A percentile compares a stretch with the other conserved stretches of the same genome.
Evolutionary conservation across 2,329 filamentous ascomycete genomes (phyloP).

Genomic region (Metarhizium rileyi): DNA sequence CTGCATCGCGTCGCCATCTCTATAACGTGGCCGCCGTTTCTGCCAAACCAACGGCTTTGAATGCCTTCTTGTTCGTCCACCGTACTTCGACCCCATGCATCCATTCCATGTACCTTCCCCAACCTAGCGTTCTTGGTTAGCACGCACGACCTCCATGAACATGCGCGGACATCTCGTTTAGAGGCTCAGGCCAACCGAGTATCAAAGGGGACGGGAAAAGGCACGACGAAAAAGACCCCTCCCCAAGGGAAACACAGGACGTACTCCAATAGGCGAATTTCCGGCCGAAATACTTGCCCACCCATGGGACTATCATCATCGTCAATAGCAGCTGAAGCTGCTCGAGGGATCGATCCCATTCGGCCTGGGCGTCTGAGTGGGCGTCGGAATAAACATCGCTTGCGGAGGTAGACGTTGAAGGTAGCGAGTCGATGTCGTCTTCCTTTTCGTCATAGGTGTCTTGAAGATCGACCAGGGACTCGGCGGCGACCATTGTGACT

Average conservation of each 20-base stretch:
- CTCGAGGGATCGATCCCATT: constrained; percentile 91
- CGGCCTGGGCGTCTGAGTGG: constrained; percentile 77
- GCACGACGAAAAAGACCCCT: not conserved
- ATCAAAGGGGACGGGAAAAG: not conserved
- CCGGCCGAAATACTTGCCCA: constrained; percentile 89
- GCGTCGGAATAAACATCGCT: constrained; percentile 48
- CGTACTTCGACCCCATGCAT: constrained; percentile 69
- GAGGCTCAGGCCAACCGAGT: not conserved
- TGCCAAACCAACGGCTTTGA: constrained; percentile 53
- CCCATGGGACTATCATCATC: constrained; percentile 89
- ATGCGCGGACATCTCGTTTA: not conserved
- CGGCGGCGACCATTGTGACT: constrained; percentile 25
- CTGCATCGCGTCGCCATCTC: not conserved
- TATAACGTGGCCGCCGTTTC: constrained; percentile 49
- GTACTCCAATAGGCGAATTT: constrained; percentile 95
- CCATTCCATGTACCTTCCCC: constrained; percentile 93
- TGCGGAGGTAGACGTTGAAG: constrained; percentile 43
- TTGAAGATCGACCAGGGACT: constrained; percentile 41
- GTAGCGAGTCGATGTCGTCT: constrained; percentile 54
- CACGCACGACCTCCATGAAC: not conserved
- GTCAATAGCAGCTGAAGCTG: constrained; percentile 87
- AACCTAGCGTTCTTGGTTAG: constrained; percentile 46
- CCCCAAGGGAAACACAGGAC: not conserved
- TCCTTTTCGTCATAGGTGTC: constrained; percentile 38
- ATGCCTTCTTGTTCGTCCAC: constrained; percentile 52